These are phyloP conservation scores for Astrothelium macrocarpum DNA, from an alignment of 495 filamentous ascomycete species.

Conservation along the genomic window DNA sequence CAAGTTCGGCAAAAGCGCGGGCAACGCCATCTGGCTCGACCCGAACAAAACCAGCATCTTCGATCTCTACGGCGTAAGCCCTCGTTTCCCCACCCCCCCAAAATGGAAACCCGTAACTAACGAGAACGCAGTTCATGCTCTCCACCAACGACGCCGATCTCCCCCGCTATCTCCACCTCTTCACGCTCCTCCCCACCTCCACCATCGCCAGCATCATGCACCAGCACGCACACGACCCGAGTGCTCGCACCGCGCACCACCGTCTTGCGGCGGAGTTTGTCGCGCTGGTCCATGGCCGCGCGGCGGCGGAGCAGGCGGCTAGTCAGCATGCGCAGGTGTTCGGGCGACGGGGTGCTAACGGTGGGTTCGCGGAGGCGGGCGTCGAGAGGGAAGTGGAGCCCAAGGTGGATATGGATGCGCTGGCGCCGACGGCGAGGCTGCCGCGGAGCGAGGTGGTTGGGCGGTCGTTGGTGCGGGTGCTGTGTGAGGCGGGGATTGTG, in stretches of 20 bases:
- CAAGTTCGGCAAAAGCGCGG: conserved; percentile 93
- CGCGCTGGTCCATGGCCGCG: conserved; percentile 61
- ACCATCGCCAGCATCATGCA: conserved; percentile 55
- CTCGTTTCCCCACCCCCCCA: neutral
- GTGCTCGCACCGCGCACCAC: conserved; percentile 69
- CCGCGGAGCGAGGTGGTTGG: conserved; percentile 11
- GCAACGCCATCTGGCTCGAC: conserved; percentile 92
- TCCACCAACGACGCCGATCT: conserved; percentile 72
- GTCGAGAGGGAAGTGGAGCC: neutral
- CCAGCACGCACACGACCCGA: conserved; percentile 54
- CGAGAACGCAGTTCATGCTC: conserved; percentile 61
- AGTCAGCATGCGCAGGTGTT: conserved; percentile 52
- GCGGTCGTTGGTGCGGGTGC: conserved; percentile 14
- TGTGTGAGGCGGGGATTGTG: conserved; percentile 18
- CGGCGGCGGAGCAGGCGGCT: conserved; percentile 46
- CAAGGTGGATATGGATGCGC: no score
- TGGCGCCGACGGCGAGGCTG: neutral
- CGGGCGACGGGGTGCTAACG: conserved; percentile 19
- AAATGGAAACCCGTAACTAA: conserved; percentile 2
- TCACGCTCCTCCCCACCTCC: conserved; percentile 73
- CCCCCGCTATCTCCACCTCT: conserved; percentile 71
- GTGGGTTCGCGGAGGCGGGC: neutral
- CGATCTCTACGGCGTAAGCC: conserved; percentile 66
- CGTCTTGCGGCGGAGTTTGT: conserved; percentile 70
- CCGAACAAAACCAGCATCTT: conserved; percentile 66